These are phyloP conservation scores for Nepenthes gracilis DNA, from an alignment of 148 eudicot species.

Conservation along the genomic window DNA sequence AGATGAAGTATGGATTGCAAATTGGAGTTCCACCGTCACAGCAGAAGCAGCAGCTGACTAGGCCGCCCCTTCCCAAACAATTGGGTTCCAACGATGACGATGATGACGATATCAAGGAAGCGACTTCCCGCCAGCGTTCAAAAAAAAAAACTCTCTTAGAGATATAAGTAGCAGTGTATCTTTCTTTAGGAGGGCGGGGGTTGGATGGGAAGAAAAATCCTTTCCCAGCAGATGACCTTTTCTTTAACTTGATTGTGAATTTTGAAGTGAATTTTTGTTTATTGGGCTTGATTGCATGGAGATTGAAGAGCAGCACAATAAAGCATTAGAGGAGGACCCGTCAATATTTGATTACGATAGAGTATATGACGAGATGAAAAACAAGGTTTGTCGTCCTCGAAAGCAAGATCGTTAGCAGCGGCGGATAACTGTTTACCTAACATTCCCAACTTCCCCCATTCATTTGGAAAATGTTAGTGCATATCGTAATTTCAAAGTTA, in stretches of 20 bases:
- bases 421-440: slow-evolving; percentile 18
- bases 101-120: slow-evolving; percentile 63
- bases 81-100: slow-evolving; percentile 36
- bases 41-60: slow-evolving; percentile 35
- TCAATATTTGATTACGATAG: slow-evolving; percentile 87
- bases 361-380: slow-evolving; percentile 82
- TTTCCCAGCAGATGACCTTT: no score
- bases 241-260: neutral
- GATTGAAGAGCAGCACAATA: slow-evolving; percentile 92
- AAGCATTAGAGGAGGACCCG: slow-evolving; percentile 90
- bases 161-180: slow-evolving; percentile 18
- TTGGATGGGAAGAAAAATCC: neutral
- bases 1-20: slow-evolving; percentile 56
- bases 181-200: neutral
- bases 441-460: no score
- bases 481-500: no score
- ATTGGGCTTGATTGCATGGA: slow-evolving; percentile 2
- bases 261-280: neutral
- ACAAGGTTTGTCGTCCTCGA: slow-evolving; percentile 40
- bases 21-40: slow-evolving; percentile 63
- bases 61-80: slow-evolving; percentile 40
- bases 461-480: no score
- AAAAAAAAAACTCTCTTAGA: slow-evolving; percentile 58
- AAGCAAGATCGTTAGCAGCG: slow-evolving; percentile 63
- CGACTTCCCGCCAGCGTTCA: slow-evolving; percentile 75